Evolutionary conservation across 192 early-diverging fungal species (phyloP).

Genomic region (Phycomyces blakesleeanus): DNA sequence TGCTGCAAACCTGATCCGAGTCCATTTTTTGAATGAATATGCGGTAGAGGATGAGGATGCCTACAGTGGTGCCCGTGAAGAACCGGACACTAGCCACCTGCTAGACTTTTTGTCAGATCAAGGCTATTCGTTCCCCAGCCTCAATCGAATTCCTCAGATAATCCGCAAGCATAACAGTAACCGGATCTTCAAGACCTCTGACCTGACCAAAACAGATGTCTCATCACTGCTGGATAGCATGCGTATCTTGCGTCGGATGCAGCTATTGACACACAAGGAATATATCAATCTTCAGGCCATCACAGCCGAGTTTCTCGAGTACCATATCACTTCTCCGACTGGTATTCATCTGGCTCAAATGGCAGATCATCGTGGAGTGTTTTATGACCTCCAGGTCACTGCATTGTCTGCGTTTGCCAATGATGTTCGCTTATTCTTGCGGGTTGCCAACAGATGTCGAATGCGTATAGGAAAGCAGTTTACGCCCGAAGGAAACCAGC

Average conservation of each 20-base stretch:
- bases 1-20: slow-evolving; percentile 53
- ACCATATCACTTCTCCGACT: slow-evolving; percentile 49
- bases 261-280: slow-evolving; percentile 55
- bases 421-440: slow-evolving; percentile 49
- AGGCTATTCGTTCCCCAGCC: slow-evolving; percentile 57
- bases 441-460: slow-evolving; percentile 53
- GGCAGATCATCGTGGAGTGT: slow-evolving; percentile 53
- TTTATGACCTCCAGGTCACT: slow-evolving; percentile 54
- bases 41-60: slow-evolving; percentile 46
- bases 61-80: slow-evolving; percentile 34
- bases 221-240: slow-evolving; percentile 51
- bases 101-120: slow-evolving; percentile 52
- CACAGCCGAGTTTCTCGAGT: slow-evolving; percentile 49
- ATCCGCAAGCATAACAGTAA: slow-evolving; percentile 37
- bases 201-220: slow-evolving; percentile 46
- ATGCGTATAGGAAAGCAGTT: slow-evolving; percentile 64
- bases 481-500: slow-evolving; percentile 29
- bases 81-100: slow-evolving; percentile 42
- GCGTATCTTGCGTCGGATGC: slow-evolving; percentile 45
- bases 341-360: slow-evolving; percentile 49
- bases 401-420: slow-evolving; percentile 53
- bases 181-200: slow-evolving; percentile 34
- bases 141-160: slow-evolving; percentile 47
- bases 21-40: slow-evolving; percentile 43
- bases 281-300: slow-evolving; percentile 50